phyloP scores from a whole-genome alignment of 75 land plant species.

The Azolla pinnata region DNA sequence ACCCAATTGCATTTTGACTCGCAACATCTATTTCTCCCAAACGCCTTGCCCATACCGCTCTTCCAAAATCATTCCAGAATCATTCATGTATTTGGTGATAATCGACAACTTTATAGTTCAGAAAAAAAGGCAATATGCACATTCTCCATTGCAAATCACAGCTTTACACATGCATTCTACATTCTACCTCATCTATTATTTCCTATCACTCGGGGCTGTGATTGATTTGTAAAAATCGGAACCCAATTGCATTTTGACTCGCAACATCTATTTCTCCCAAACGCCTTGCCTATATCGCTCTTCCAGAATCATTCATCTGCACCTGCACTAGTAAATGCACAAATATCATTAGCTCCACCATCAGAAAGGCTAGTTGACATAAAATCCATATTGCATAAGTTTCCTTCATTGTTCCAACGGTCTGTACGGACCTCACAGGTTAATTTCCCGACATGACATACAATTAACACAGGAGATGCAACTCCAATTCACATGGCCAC shows the following conservation, averaged over 20 bases:
- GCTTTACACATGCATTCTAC: not conserved
- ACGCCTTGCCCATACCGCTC: too few relatives aligned
- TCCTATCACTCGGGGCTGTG: not conserved
- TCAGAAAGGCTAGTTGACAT: not conserved
- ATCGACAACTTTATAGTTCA: not conserved
- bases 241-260: not conserved
- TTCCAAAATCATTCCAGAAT: too few relatives aligned
- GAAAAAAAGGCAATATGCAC: not conserved
- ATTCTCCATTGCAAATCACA: not conserved
- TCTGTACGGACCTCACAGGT: not conserved
- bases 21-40: too few relatives aligned
- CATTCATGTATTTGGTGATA: slow-evolving; percentile 4
- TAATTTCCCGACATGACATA: not conserved
- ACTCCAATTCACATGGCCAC: not conserved
- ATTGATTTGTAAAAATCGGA: not conserved
- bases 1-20: too few relatives aligned
- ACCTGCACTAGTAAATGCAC: not conserved
- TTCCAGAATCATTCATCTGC: not conserved
- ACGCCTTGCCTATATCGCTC: not conserved
- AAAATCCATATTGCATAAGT: not conserved
- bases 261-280: not conserved
- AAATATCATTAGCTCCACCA: not conserved
- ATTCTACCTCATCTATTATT: not conserved
- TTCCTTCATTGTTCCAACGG: not conserved
- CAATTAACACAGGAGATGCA: slow-evolving; percentile 1